These are phyloP conservation scores for Citrus cavaleriei DNA, from an alignment of 345 rosid species.

Conservation along the genomic window DNA sequence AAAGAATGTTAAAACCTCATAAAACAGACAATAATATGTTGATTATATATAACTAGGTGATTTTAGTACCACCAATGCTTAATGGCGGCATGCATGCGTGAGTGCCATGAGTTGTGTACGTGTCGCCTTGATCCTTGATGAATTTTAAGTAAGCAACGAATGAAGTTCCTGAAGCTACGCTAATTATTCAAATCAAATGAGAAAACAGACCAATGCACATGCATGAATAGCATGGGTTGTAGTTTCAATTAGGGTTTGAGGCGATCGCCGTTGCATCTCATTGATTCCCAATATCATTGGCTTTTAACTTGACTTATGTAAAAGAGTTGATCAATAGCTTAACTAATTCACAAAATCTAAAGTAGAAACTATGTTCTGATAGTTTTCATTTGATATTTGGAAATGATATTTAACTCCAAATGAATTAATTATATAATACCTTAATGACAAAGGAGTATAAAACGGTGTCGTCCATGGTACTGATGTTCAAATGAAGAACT, in stretches of 20 bases:
- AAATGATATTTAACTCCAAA: neutral
- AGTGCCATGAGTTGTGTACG: neutral
- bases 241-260: no score
- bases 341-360: no score
- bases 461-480: conserved; percentile 91
- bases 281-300: neutral
- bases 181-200: neutral
- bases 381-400: neutral
- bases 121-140: neutral
- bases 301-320: neutral
- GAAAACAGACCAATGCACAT: no score
- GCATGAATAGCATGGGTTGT: no score
- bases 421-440: conserved; percentile 37
- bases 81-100: neutral
- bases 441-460: conserved; percentile 76
- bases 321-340: neutral
- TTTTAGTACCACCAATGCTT: neutral
- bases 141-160: neutral
- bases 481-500: conserved; percentile 78
- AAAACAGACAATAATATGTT: neutral
- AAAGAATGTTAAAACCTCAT: neutral
- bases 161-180: neutral
- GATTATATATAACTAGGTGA: neutral
- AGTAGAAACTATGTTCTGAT: neutral
- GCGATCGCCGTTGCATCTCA: no score